These are phyloP conservation scores for Backusella circina DNA, from an alignment of 192 early-diverging fungal genomes.

Conservation along the genomic window DNA sequence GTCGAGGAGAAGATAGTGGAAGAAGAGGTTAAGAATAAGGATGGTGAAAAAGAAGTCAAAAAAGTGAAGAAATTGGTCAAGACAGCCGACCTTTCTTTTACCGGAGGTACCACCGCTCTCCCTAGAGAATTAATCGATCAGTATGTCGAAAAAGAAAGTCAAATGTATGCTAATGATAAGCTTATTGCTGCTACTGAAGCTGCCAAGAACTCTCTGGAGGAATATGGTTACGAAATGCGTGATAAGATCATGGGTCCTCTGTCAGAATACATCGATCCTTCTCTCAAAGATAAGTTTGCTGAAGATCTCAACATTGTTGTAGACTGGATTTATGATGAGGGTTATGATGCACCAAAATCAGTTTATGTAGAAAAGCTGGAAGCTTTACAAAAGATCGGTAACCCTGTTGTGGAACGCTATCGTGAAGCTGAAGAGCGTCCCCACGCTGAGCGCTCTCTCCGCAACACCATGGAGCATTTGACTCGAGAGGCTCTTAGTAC, in stretches of 20 bases:
- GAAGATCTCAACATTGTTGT: conserved; percentile 69
- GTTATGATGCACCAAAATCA: conserved; percentile 86
- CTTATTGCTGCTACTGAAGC: conserved; percentile 91
- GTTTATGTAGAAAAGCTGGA: conserved; percentile 81
- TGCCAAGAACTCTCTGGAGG: conserved; percentile 91
- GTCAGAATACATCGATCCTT: conserved; percentile 69
- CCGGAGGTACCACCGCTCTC: conserved; percentile 58
- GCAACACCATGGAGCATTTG: conserved; percentile 69
- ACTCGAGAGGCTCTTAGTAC: conserved; percentile 63
- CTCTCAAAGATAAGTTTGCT: conserved; percentile 65
- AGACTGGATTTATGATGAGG: conserved; percentile 98
- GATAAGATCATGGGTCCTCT: conserved; percentile 74
- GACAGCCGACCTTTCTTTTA: conserved; percentile 77
- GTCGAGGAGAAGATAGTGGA: conserved; percentile 86
- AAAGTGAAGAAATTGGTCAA: conserved; percentile 91
- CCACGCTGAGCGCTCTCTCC: conserved; percentile 72
- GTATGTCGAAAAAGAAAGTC: conserved; percentile 74
- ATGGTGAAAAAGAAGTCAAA: conserved; percentile 57
- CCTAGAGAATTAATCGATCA: conserved; percentile 50
- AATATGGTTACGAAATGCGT: conserved; percentile 96
- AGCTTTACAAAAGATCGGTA: conserved; percentile 73
- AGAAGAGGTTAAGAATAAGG: conserved; percentile 62
- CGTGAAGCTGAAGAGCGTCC: conserved; percentile 85
- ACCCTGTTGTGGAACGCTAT: conserved; percentile 76
- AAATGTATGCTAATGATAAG: conserved; percentile 81